These are phyloP conservation scores for Phialophora expanda DNA, from an alignment of 2,329 filamentous ascomycete species.

Conservation along the genomic window DNA sequence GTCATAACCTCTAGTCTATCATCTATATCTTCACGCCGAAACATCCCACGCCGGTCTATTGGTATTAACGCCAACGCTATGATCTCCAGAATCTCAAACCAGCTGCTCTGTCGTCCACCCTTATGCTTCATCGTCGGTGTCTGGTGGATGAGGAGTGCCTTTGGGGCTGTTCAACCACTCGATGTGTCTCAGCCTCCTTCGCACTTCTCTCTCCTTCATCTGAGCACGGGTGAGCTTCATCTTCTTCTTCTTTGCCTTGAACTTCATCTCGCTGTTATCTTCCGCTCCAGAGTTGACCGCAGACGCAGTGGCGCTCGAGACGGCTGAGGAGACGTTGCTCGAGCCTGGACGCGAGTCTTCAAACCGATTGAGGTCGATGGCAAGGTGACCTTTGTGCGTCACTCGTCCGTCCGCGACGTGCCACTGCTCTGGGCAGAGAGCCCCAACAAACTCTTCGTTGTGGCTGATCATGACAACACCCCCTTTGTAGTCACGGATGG, in stretches of 20 bases:
- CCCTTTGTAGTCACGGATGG: constrained; percentile 96
- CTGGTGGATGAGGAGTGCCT: constrained; percentile 75
- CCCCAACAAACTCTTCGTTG: constrained; percentile 98
- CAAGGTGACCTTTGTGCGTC: constrained; percentile 77
- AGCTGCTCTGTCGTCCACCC: constrained; percentile 42
- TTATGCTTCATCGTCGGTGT: constrained; percentile 78
- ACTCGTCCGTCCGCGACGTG: constrained; percentile 88
- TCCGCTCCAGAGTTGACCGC: constrained; percentile 83
- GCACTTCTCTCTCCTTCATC: constrained; percentile 87
- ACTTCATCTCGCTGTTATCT: constrained; percentile 80
- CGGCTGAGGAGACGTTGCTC: constrained; percentile 65
- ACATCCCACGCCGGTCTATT: constrained; percentile 6
- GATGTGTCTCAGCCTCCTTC: constrained; percentile 83
- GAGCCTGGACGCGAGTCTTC: constrained; percentile 76
- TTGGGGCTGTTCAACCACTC: constrained; percentile 84
- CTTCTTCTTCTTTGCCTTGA: constrained; percentile 73
- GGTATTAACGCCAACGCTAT: constrained; percentile 30
- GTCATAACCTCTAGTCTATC: constrained; percentile 12
- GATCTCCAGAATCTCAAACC: background rate
- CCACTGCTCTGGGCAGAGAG: constrained; percentile 95
- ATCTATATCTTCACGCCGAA: background rate
- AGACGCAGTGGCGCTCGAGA: constrained; percentile 62
- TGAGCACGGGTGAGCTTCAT: constrained; percentile 98
- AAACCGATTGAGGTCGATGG: constrained; percentile 79
- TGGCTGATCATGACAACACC: constrained; percentile 99